Evolutionary conservation across 345 rosid species (phyloP), one percentile per base, ranked within the genome.

Genomic region (Boechera divaricarpa): DNA sequence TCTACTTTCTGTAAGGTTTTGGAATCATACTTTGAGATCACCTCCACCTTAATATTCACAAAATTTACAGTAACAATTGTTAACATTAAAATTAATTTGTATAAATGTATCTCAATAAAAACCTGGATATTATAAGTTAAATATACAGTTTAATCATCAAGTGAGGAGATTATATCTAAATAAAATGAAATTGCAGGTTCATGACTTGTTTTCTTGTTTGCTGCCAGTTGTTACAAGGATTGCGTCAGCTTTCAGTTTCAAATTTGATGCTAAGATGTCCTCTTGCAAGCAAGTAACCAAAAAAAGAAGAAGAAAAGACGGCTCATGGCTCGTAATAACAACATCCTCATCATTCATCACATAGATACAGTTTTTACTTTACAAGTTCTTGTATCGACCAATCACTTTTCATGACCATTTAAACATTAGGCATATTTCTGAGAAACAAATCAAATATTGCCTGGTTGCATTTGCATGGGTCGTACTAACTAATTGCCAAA

Each of bases 241-340:
- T 48, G 67, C 26, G 36, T 72, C 41, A 38, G 9, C 53, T 51
- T 62, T 62, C 44, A 11, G 53, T 63, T 52, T 39, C 24, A 48
- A 7, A 18, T 55, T 51, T 61, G 60, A 58, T 57, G 67, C 72
- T 35, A 74, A 57, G 32, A 26, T 56, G 24, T 42, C 42, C 8
- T 44, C 42, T 74, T 56, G 18, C 21, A 63, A 64, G 44, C 63
- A 32, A 54, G 44, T 54, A 32, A 48, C 35, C 47, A 13, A 7
- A 36, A 48, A 29, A 26, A 39, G 10, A 36, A 35, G 5, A 35
- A 33, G 29, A 5, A 5, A 28, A n/a, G 7, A 60, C 29, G 35
- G 45, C 18, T 36, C 28, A 18, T 2, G 48, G 59, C 60, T 55
- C 10, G 63, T 28, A 28, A 38, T 12, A 49, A 35, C 26, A 41